Conservation (phyloP, 352 stramenopile genomes). For the Globisporangium emineosum region DNA sequence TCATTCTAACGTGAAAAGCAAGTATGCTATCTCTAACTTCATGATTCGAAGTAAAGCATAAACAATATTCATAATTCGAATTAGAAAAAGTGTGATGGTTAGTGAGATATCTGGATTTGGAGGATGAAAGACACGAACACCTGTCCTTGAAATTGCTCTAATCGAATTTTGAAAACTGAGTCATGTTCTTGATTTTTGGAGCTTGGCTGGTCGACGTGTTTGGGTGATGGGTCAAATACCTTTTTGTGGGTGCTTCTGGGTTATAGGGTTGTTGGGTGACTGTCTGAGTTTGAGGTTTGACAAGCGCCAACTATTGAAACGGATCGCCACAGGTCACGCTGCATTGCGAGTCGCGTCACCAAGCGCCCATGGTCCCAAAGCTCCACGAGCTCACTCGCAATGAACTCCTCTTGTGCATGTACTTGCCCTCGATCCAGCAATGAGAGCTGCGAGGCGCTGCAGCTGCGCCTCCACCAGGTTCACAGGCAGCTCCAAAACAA, state of each 20-base stretch:
- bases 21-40: not conserved
- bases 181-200: not conserved
- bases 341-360: too few species aligned
- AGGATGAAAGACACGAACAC: too few species aligned
- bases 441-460: slow-evolving; percentile 24
- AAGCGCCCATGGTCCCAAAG: too few species aligned
- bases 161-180: not conserved
- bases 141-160: not conserved
- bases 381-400: not conserved
- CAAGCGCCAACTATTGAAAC: not conserved
- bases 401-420: not conserved
- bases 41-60: not conserved
- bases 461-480: slow-evolving; percentile 43
- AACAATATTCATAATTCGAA: too few species aligned
- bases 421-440: not conserved
- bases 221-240: not conserved
- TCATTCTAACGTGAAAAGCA: not conserved
- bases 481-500: not conserved
- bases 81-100: too few species aligned
- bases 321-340: too few species aligned
- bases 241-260: not conserved
- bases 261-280: not conserved
- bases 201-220: not conserved
- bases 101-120: not conserved
- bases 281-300: not conserved